Base-by-base conservation (phyloP, 305 asterid species). In the Fraxinus latifolia region DNA sequence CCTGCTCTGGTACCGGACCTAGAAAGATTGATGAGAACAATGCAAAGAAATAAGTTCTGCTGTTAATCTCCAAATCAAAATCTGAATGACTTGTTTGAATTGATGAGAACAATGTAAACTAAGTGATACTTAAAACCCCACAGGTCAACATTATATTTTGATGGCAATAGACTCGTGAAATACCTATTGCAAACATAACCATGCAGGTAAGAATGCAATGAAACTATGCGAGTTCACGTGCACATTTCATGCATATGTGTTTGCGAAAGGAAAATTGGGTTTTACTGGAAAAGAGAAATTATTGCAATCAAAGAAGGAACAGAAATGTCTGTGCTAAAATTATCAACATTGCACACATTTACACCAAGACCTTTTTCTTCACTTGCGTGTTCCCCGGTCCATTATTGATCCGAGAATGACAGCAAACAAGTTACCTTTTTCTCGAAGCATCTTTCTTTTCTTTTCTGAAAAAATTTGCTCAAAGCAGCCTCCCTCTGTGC, bases 1-100 rank as follows among this genome's bases (percentile, higher is more conserved):
- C 81, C 92, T 84, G 86, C 92, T 89, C 81, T 89, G 91, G 77
- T 89, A 89, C 80, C 92, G 85, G 17, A 89, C 91, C 92, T 89
- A 80, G 29, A 78, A 77, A 31, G 33, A 65, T 50, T 50, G 60
- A 50, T 14, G 60, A 50, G 60, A 50, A 50, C 60, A 50, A 65
- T 65, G 72, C 72, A 65, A 11, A 23, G 33, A 65, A 14, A 9
- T 3, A 65, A 65, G 32, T 65, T 65, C 7, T 62, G 33, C 72
- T 9, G 7, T 65, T 8, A 25, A 21, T 8, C 33, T 23, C 72
- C 72, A 9, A 70, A 15, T 14, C 4, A 70, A 70, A 70, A 70
- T 70, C 17, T 32, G 23, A 32, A 29, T 0, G 23, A 12, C 19
- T 70, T 29, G 31, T 32, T 70, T 70, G 21, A 31, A 70, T 31